Percentiles rank a stretch among this genome's conserved stretches.
Conservation (phyloP, 2,329 filamentous ascomycete genomes). For the Phyllosticta capitalensis region DNA sequence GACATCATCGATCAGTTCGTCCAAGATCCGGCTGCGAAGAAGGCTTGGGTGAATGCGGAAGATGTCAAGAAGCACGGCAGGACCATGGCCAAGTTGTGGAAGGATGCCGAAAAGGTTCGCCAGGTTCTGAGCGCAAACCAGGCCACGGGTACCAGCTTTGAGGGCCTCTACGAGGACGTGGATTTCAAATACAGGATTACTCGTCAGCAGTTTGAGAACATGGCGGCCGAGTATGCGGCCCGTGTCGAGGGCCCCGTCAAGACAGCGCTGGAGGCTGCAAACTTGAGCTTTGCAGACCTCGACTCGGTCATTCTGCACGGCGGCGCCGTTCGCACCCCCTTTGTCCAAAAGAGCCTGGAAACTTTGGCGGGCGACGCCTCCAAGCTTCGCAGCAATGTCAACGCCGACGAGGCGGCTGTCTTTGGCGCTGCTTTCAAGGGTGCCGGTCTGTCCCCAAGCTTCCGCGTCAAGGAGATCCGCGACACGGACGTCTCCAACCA, state of each 20-base stretch:
- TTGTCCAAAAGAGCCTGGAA: slow-evolving; percentile 85
- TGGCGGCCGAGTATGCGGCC: slow-evolving; percentile 58
- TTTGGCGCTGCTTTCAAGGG: slow-evolving; percentile 94
- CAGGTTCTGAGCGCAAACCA: slow-evolving; percentile 91
- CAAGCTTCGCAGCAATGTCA: slow-evolving; percentile 88
- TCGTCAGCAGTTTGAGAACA: slow-evolving; percentile 69
- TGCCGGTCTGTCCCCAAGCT: slow-evolving; percentile 83
- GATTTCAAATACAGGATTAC: slow-evolving; percentile 89
- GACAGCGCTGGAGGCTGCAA: slow-evolving; percentile 63
- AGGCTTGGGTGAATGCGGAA: slow-evolving; percentile 50
- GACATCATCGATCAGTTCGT: slow-evolving; percentile 79
- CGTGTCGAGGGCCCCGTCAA: slow-evolving; percentile 62
- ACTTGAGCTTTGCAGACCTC: slow-evolving; percentile 63
- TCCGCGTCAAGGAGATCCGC: slow-evolving; percentile 95
- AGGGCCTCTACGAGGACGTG: slow-evolving; percentile 82
- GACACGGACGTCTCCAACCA: slow-evolving; percentile 70
- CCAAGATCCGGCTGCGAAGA: slow-evolving; percentile 54
- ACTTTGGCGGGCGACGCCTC: slow-evolving; percentile 58
- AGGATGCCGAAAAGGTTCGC: slow-evolving; percentile 77
- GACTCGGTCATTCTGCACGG: slow-evolving; percentile 91
- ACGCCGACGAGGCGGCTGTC: slow-evolving; percentile 91
- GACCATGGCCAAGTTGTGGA: slow-evolving; percentile 80
- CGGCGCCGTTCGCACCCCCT: slow-evolving; percentile 81
- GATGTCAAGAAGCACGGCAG: slow-evolving; percentile 68
- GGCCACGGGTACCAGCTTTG: slow-evolving; percentile 70